Percentiles rank a stretch among this genome's conserved stretches.
Evolutionary conservation across 2,329 filamentous ascomycete genomes (phyloP).

Genomic region (Neopestalotiopsis rosae): DNA sequence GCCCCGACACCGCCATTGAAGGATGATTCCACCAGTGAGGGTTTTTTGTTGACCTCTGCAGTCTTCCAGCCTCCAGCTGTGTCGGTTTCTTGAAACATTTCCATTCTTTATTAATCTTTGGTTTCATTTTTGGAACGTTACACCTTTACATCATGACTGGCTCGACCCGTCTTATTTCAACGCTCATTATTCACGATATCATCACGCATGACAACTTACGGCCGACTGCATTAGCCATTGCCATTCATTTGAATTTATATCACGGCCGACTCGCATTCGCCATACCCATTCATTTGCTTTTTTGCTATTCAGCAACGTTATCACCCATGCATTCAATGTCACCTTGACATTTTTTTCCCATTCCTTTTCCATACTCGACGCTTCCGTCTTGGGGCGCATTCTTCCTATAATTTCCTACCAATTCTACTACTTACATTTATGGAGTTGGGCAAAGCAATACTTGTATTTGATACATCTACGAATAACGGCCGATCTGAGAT

Average conservation of each 20-base stretch:
- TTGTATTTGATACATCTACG: constrained; percentile 14
- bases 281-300: neutral
- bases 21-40: constrained; percentile 34
- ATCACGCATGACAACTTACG: constrained; percentile 11
- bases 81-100: constrained; percentile 1
- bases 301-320: neutral
- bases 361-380: neutral
- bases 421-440: neutral
- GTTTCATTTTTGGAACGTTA: neutral
- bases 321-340: neutral
- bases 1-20: constrained; percentile 42
- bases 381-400: neutral
- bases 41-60: constrained; percentile 53
- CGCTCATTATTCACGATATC: constrained; percentile 14
- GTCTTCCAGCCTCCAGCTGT: constrained; percentile 49
- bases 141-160: neutral
- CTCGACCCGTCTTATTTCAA: neutral
- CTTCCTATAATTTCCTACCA: neutral
- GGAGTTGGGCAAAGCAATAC: constrained; percentile 6
- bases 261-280: neutral
- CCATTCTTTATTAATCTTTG: neutral
- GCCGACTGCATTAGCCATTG: constrained; percentile 8
- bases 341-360: neutral
- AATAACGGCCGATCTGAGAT: constrained; percentile 21
- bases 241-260: neutral